phyloP scores from a whole-genome alignment of 2,329 filamentous ascomycete genomes.

The Aureobasidium sp. region DNA sequence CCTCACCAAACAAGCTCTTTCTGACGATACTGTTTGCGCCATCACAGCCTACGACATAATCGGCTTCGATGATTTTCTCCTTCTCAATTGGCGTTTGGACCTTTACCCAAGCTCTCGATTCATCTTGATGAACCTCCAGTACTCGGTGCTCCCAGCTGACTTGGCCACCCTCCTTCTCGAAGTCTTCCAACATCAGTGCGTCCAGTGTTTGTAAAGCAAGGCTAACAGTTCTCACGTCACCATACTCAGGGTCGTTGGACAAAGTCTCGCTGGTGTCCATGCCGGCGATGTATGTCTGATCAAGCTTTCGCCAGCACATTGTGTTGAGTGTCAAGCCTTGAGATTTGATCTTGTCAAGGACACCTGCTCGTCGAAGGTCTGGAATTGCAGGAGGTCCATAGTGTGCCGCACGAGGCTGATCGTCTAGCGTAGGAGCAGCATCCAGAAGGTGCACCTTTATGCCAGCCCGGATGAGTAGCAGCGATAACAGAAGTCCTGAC shows the following conservation, averaged over 20 bases:
- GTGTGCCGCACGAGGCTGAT: conserved; percentile 36
- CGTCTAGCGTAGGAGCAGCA: conserved; percentile 23
- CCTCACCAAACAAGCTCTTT: conserved; percentile 21
- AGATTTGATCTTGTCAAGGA: conserved; percentile 30
- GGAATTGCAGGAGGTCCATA: conserved; percentile 37
- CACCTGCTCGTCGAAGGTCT: conserved; percentile 31
- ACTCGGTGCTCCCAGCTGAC: conserved; percentile 25
- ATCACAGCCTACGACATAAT: conserved; percentile 23
- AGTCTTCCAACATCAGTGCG: conserved; percentile 23
- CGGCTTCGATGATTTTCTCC: conserved; percentile 17
- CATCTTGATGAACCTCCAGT: conserved; percentile 22
- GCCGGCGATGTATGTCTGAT: conserved; percentile 23
- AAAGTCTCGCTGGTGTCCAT: conserved; percentile 24
- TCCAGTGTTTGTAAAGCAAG: conserved; percentile 26
- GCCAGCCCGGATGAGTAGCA: conserved; percentile 31
- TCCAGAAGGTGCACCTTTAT: conserved; percentile 32
- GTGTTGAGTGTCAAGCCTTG: conserved; percentile 22
- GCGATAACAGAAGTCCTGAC: conserved; percentile 35
- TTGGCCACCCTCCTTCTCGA: conserved; percentile 19
- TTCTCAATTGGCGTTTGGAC: conserved; percentile 22
- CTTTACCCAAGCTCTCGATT: conserved; percentile 23
- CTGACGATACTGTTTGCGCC: conserved; percentile 21
- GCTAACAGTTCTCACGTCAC: conserved; percentile 16
- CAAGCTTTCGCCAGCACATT: conserved; percentile 25
- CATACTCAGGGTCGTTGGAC: conserved; percentile 19